A percentile compares a stretch with the other conserved stretches of the same genome.
phyloP scores from a whole-genome alignment of 176 grass and related monocot species.

The Poa pratensis region DNA sequence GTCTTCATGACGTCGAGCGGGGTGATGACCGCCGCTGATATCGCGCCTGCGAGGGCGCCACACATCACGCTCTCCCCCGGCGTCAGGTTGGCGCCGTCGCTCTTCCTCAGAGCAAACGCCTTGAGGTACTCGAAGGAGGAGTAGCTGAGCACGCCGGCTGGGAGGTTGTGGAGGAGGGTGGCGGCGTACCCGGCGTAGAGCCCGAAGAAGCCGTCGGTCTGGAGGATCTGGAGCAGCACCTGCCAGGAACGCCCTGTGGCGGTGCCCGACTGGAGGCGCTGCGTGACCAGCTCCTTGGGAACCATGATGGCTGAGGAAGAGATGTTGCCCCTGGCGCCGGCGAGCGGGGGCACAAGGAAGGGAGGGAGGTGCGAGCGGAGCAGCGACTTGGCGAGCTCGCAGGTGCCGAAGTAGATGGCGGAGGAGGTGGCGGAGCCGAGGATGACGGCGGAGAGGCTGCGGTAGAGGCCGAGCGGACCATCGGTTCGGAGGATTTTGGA shows the following conservation, averaged over 20 bases:
- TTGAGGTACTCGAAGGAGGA: conserved; percentile 98
- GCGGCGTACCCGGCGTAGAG: conserved; percentile 85
- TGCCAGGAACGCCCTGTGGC: too few species aligned
- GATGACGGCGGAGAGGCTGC: conserved; percentile 76
- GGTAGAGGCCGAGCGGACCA: conserved; percentile 71
- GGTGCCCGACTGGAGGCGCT: too few species aligned
- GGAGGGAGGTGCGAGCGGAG: conserved; percentile 53
- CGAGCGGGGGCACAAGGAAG: too few species aligned
- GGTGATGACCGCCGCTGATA: conserved; percentile 78
- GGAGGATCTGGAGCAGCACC: too few species aligned
- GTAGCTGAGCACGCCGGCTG: conserved; percentile 77
- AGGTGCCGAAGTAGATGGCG: conserved; percentile 90
- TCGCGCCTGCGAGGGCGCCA: conserved; percentile 77
- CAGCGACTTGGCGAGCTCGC: conserved; percentile 84
- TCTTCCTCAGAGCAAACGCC: conserved; percentile 38
- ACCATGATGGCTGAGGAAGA: too few species aligned
- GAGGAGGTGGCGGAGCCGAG: conserved; percentile 83
- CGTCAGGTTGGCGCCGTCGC: conserved; percentile 51
- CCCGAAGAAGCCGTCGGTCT: too few species aligned
- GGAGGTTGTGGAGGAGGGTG: conserved; percentile 85
- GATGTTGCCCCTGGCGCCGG: too few species aligned
- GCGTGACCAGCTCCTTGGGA: too few species aligned
- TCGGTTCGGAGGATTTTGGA: conserved; percentile 74
- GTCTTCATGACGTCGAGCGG: conserved; percentile 91
- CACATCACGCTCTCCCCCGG: conserved; percentile 78